A percentile compares a stretch with the other conserved stretches of the same genome.
Conservation (phyloP, 495 filamentous ascomycete species). For the Podospora pseudocomata region DNA sequence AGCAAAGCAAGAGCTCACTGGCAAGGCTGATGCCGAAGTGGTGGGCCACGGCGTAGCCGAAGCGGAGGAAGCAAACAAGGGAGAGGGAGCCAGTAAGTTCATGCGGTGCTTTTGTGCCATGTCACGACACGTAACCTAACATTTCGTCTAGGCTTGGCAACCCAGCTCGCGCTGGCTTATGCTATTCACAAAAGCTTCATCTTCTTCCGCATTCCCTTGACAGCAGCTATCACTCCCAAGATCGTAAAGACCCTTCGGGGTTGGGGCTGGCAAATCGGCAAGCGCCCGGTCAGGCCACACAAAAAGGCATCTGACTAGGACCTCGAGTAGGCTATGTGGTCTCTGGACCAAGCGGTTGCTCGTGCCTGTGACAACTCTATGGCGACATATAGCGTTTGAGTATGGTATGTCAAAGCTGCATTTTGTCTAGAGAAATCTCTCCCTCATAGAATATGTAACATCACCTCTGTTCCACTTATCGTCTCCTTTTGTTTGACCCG, state of each 20-base stretch:
- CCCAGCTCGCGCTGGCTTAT: constrained; percentile 89
- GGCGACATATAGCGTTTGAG: not conserved
- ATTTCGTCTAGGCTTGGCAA: constrained; percentile 48
- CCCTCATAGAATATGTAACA: not conserved
- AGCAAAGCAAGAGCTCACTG: constrained; percentile 28
- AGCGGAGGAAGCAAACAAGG: constrained; percentile 45
- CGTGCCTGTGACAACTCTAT: not conserved
- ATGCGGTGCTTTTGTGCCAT: not conserved
- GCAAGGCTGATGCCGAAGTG: constrained; percentile 34
- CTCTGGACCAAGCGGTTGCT: not conserved
- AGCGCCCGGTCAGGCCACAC: constrained; percentile 31
- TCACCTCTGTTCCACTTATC: not conserved
- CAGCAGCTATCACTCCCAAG: constrained; percentile 85
- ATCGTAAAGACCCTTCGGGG: constrained; percentile 78
- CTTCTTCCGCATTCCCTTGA: constrained; percentile 85
- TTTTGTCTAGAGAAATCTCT: not conserved
- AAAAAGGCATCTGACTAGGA: not conserved
- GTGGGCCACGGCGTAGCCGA: constrained; percentile 52
- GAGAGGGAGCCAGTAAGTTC: constrained; percentile 52
- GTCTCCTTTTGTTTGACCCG: not conserved
- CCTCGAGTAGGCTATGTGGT: not conserved
- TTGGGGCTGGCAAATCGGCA: constrained; percentile 71
- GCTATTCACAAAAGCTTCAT: constrained; percentile 98
- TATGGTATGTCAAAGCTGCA: not conserved
- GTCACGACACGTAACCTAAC: not conserved